These are phyloP conservation scores for Cavenderia fasciculata DNA, from an alignment of 78 protist genomes.

Conservation along the genomic window DNA sequence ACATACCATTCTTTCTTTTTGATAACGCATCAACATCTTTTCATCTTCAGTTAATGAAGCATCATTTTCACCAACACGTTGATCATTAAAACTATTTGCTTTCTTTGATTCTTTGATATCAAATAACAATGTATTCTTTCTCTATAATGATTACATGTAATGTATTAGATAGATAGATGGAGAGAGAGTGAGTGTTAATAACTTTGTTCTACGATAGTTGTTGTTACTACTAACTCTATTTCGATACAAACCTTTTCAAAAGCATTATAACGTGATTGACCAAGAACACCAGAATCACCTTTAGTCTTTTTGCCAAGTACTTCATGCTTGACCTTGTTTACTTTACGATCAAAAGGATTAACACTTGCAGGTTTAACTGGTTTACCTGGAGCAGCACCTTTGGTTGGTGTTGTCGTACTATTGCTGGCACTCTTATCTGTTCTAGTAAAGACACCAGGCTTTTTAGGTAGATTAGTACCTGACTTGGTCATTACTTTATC, in stretches of 20 bases:
- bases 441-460: too few species aligned
- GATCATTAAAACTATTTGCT: conserved; percentile 49
- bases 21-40: conserved; percentile 57
- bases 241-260: conserved; percentile 61
- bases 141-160: neutral
- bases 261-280: conserved; percentile 80
- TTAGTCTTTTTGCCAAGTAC: conserved; percentile 41
- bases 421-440: too few species aligned
- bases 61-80: conserved; percentile 68
- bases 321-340: conserved; percentile 33
- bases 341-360: conserved; percentile 75
- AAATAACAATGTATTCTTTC: conserved; percentile 58
- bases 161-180: neutral
- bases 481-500: too few species aligned
- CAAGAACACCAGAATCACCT: conserved; percentile 51
- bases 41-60: conserved; percentile 71
- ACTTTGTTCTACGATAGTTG: neutral
- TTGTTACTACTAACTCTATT: neutral
- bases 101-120: conserved; percentile 61
- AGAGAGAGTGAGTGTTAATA: neutral
- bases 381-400: too few species aligned
- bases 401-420: too few species aligned
- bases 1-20: conserved; percentile 67
- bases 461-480: too few species aligned
- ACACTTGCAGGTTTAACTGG: too few species aligned